Conservation (phyloP, 2,329 filamentous ascomycete species). For the Madurella fahalii region DNA sequence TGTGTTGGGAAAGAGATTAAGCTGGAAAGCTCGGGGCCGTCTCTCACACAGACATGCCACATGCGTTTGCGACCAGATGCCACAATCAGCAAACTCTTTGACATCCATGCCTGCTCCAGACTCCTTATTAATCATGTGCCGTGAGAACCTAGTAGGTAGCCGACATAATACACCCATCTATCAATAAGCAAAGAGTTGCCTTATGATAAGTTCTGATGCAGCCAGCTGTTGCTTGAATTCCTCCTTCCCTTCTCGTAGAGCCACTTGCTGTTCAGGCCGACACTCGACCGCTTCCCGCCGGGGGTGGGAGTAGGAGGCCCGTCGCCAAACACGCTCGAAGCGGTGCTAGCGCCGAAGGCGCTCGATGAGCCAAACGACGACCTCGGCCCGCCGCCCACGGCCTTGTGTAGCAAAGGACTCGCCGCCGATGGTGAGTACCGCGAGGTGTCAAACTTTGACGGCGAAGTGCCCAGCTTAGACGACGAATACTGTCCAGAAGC, state of each 20-base stretch:
- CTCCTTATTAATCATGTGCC: background rate
- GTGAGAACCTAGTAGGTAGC: background rate
- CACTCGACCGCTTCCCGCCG: conserved; percentile 63
- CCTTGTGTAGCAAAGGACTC: conserved; percentile 65
- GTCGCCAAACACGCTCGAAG: conserved; percentile 49
- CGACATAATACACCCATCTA: background rate
- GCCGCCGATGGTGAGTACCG: conserved; percentile 41
- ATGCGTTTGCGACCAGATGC: background rate
- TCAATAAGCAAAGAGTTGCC: background rate
- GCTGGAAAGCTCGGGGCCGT: too few species aligned
- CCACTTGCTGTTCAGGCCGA: conserved; percentile 89
- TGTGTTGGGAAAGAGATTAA: too few species aligned
- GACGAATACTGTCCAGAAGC: conserved; percentile 4
- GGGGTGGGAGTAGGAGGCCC: conserved; percentile 67
- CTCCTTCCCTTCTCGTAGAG: conserved; percentile 77
- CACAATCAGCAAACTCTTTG: background rate
- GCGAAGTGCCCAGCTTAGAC: conserved; percentile 30
- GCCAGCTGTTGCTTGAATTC: conserved; percentile 40
- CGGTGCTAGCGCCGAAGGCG: conserved; percentile 47
- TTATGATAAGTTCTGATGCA: conserved; percentile 17
- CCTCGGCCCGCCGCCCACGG: conserved; percentile 44
- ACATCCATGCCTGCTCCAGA: background rate
- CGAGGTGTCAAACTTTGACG: conserved; percentile 29
- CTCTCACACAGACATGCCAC: background rate
- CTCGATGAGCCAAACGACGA: conserved; percentile 60